Evolutionary conservation across 2,329 filamentous ascomycete species (phyloP), one percentile per base, ranked within the genome.

Genomic region (Lecanicillium sp.): DNA sequence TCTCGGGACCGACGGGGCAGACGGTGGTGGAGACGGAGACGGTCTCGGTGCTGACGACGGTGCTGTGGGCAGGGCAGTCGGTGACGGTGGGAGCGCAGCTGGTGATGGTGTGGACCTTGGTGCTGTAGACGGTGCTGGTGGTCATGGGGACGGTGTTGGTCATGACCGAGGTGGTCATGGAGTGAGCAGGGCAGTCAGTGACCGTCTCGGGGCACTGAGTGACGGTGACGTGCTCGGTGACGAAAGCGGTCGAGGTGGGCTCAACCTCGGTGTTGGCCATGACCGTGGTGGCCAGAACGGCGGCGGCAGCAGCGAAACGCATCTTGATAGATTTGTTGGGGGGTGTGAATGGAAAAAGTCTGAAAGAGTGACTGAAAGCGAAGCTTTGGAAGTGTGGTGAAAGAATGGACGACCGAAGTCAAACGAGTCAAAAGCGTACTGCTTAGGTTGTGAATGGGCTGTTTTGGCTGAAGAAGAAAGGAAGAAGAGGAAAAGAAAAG

Each of bases 351-450:
- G 54, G 49, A 57, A 58, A 56, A 57, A 59, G 59, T 59, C n/a
- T 58, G 53, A 60, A 61, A 54, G 53, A 46, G 43, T 47, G 49
- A 52, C 51, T 60, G 49, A 53, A 63, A 63, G 62, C 58, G 46
- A 50, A 58, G 60, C 58, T 62, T 62, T 65, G 57, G 55, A 48
- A 49, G 35, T 27, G 48, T 58, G 51, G 54, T 62, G 60, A 74
- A 77, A 73, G 74, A 77, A 67, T 76, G 74, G 74, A 77, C 74
- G 74, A 77, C 74, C 73, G 72, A 74, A 69, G 72, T 76, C 73
- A 77, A 51, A 47, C 39, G 67, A 68, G 67, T 68, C 63, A 66
- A 66, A 62, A 60, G 61, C 63, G 54, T 57, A 55, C 53, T 60
- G 59, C 63, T 61, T 60, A 62, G 57, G 62, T 58, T 48, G 37